Evolutionary conservation across 805 yeast genomes (phyloP).

Genomic region (Sugiyamaella chiloensis): DNA sequence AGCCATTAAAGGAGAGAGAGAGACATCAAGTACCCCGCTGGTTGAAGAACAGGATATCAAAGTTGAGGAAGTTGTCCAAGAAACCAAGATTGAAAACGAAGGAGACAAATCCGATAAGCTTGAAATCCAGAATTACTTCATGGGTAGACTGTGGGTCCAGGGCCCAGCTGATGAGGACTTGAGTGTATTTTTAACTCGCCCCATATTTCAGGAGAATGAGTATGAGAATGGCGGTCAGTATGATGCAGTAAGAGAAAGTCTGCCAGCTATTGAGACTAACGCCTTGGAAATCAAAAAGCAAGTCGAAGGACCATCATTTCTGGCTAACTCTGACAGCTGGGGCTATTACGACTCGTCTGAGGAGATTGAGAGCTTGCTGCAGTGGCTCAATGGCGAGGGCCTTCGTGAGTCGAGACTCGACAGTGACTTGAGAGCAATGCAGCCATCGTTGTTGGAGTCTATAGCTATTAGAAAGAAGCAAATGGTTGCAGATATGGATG

Average conservation of each 20-base stretch:
- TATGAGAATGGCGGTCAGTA: not conserved
- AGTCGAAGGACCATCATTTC: slow-evolving; percentile 44
- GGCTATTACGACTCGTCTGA: slow-evolving; percentile 59
- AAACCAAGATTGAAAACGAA: not conserved
- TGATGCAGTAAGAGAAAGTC: not conserved
- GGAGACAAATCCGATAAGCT: not conserved
- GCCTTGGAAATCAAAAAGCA: not conserved
- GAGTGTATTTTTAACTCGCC: slow-evolving; percentile 31
- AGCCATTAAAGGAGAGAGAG: not conserved
- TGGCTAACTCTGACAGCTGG: slow-evolving; percentile 59
- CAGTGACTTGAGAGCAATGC: slow-evolving; percentile 55
- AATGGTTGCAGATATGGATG: slow-evolving; percentile 21
- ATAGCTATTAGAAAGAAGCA: slow-evolving; percentile 51
- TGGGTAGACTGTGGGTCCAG: slow-evolving; percentile 88
- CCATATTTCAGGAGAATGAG: not conserved
- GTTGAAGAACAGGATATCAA: not conserved
- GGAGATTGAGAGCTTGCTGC: slow-evolving; percentile 53
- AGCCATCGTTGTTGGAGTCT: slow-evolving; percentile 52
- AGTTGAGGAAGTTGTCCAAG: not conserved
- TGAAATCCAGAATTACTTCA: slow-evolving; percentile 44
- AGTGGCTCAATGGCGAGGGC: slow-evolving; percentile 78
- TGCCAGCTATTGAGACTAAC: not conserved
- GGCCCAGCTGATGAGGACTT: slow-evolving; percentile 68
- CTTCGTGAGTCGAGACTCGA: slow-evolving; percentile 62
- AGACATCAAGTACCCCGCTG: too few relatives aligned